Evolutionary conservation across 2,329 filamentous ascomycete species (phyloP).

Genomic region (Tolypocladium album): DNA sequence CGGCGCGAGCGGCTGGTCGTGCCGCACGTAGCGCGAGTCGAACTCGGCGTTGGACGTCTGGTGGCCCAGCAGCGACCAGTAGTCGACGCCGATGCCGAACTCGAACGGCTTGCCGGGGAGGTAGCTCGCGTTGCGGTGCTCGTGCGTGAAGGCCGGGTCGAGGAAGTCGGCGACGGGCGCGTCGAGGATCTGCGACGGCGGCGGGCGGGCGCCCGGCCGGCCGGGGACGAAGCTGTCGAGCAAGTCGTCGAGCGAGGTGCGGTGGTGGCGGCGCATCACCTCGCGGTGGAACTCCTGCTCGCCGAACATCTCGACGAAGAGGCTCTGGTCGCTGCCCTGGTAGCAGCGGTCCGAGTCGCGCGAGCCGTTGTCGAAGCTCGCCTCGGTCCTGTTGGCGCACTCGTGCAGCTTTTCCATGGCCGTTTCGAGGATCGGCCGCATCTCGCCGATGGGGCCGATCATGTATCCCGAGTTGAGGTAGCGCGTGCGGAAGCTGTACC

Average conservation of each 20-base stretch:
- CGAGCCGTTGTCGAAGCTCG: constrained; percentile 7
- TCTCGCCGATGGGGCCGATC: constrained; percentile 13
- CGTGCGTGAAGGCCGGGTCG: constrained; percentile 13
- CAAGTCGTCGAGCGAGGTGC: constrained; percentile 7
- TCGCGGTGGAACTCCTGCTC: constrained; percentile 19
- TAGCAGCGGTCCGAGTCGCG: constrained; percentile 9
- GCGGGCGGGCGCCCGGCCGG: constrained; percentile 11
- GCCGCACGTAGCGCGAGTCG: constrained; percentile 13
- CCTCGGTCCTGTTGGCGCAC: constrained; percentile 5
- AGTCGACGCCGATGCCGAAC: constrained; percentile 16
- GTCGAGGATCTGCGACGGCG: constrained; percentile 7
- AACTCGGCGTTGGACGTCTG: constrained; percentile 12
- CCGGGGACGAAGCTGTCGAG: constrained; percentile 10
- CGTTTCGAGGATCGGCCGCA: constrained; percentile 12
- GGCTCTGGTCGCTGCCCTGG: constrained; percentile 15
- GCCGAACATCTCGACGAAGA: constrained; percentile 17
- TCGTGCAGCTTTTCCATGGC: constrained; percentile 11
- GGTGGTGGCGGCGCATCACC: constrained; percentile 15
- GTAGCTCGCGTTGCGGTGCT: constrained; percentile 9
- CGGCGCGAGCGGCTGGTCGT: constrained; percentile 7
- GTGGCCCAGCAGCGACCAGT: constrained; percentile 14
- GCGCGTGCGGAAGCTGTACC: constrained; percentile 11
- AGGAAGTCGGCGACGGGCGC: constrained; percentile 9
- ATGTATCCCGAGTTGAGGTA: constrained; percentile 15
- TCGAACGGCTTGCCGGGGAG: constrained; percentile 11